Evolutionary conservation across 2,329 filamentous ascomycete species (phyloP), one percentile per base, ranked within the genome.

Genomic region (Stylonectria norvegica): DNA sequence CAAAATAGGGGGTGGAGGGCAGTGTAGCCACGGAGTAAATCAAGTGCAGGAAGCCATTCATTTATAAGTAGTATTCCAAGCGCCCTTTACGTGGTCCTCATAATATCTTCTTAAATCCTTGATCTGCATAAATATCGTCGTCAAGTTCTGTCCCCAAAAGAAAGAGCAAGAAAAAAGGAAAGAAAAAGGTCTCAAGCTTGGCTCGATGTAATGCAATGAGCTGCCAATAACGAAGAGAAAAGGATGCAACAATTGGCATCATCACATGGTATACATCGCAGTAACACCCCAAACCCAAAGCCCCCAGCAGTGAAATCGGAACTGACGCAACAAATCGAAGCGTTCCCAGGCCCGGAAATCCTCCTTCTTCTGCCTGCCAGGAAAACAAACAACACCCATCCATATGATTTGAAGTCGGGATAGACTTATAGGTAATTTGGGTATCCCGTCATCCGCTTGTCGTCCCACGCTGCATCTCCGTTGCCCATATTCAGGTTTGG

Each of bases 401-500:
- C 22, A 12, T 25, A 25, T 34, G 23, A 22, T 32, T n/a, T n/a
- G n/a, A n/a, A n/a, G 22, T 25, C 22, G 22, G 8, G 8, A 25
- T 25, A n/a, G 8, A 25, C 19, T 28, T 14, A 12, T 15, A 32
- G 15, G 20, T 8, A n/a, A 8, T 18, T 38, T 15, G 14, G 12
- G 4, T 32, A 56, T 22, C 46, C 41, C 14, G 44, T 40, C 39
- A 49, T 38, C 11, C 43, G 51, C 30, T 50, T 47, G 28, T 58
- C 53, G 18, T 55, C 49, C 59, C 58, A 63, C 23, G 41, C 20
- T 22, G 41, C 41, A 30, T 49, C 50, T 30, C 37, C 49, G 40
- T 46, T 53, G 17, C 49, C 53, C 35, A 45, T 40, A 37, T 58
- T 54, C 31, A 56, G 45, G 30, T 62, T 61, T 22, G 65, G 62